These are phyloP conservation scores for Lodderomyces elongisporus DNA, from an alignment of 1,139 yeast species.

Conservation along the genomic window DNA sequence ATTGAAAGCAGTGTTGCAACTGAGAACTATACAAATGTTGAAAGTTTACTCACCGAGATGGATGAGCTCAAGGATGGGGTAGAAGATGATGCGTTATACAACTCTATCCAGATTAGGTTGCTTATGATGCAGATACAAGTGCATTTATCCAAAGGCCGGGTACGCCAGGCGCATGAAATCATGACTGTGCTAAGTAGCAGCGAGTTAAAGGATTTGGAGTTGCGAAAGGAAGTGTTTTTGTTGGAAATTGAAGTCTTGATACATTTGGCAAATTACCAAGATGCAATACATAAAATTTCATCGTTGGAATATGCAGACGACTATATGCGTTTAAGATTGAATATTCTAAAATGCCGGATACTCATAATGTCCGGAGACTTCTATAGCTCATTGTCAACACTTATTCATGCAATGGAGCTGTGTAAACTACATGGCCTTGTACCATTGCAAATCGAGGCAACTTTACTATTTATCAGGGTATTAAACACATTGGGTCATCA, in stretches of 20 bases:
- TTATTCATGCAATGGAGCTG: constrained; percentile 40
- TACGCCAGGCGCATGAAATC: constrained; percentile 22
- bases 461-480: constrained; percentile 33
- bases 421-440: constrained; percentile 39
- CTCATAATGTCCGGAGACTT: constrained; percentile 33
- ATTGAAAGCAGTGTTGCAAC: constrained; percentile 18
- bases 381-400: constrained; percentile 37
- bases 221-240: constrained; percentile 24
- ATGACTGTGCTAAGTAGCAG: constrained; percentile 18
- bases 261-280: constrained; percentile 24
- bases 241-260: constrained; percentile 28
- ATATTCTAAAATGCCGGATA: constrained; percentile 40
- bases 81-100: constrained; percentile 25
- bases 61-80: constrained; percentile 7
- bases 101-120: constrained; percentile 33
- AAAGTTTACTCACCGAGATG: neutral
- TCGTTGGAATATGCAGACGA: constrained; percentile 19
- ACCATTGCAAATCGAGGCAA: constrained; percentile 36
- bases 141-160: constrained; percentile 35
- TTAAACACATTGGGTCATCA: constrained; percentile 30
- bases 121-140: constrained; percentile 32
- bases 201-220: constrained; percentile 29
- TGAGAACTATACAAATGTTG: neutral
- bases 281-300: constrained; percentile 34
- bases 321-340: constrained; percentile 38